phyloP scores from a whole-genome alignment of 1,284 basidiomycete genomes.

The Ustilago tritici region DNA sequence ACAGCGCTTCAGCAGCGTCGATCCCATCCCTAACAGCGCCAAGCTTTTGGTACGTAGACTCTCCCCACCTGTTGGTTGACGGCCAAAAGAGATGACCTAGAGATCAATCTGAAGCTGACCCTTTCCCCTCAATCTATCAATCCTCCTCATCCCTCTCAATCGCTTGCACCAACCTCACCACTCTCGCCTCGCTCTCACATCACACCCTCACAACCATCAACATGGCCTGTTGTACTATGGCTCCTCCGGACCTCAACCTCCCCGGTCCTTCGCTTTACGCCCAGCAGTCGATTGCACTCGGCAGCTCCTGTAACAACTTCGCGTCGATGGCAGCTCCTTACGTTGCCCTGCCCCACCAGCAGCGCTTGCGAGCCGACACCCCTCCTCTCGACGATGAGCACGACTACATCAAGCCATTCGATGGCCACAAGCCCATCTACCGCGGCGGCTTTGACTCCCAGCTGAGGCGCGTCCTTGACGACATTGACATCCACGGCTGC shows the following conservation, averaged over 20 bases:
- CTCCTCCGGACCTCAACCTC: constrained; percentile 19
- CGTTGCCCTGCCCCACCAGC: constrained; percentile 45
- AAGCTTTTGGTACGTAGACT: constrained; percentile 17
- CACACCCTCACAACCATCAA: neutral
- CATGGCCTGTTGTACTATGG: constrained; percentile 34
- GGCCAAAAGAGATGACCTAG: constrained; percentile 26
- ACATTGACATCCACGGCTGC: constrained; percentile 70
- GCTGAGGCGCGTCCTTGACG: constrained; percentile 53
- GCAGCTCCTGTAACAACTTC: constrained; percentile 17
- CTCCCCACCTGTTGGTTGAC: neutral
- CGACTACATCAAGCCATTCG: constrained; percentile 48
- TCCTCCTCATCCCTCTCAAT: neutral
- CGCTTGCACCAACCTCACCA: neutral
- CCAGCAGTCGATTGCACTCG: constrained; percentile 37
- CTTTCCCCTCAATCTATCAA: neutral
- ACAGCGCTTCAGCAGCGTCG: constrained; percentile 12
- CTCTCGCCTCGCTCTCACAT: neutral
- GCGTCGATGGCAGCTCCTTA: constrained; percentile 48
- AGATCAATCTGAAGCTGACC: constrained; percentile 10
- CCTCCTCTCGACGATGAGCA: constrained; percentile 52
- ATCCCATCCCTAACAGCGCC: constrained; percentile 17
- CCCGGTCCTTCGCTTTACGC: constrained; percentile 34
- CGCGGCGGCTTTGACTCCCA: constrained; percentile 58
- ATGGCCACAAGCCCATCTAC: constrained; percentile 57
- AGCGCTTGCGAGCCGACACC: constrained; percentile 45